Evolutionary conservation across 306 rosid genomes (phyloP), one percentile per base, ranked within the genome.

Genomic region (Oemleria cerasiformis): DNA sequence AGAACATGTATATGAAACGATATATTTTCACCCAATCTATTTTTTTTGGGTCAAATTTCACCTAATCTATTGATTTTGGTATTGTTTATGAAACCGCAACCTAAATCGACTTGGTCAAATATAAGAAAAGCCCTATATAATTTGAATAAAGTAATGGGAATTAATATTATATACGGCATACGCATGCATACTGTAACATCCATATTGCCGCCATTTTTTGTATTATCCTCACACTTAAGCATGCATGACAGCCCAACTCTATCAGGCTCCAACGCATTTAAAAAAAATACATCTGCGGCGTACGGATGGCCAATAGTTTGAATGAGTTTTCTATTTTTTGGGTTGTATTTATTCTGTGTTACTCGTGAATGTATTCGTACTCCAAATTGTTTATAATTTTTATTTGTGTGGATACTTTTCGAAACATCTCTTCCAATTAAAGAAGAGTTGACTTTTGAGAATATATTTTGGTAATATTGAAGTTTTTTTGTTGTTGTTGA

Each of bases 21-120:
- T 2, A 2, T 13, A 6, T 30, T 57, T 25, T 57, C 63, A 25
- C 63, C 62, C 12, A 12, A 7, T 13, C n/a, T 0, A 54, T 6
- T n/a, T 7, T 4, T 25, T 12, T 5, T 25, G 12, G 12, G 14
- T 0, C 4, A 13, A 57, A 25, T 9, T 9, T n/a, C 12, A 8
- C 21, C n/a, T 16, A 49, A 6, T 11, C 56, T 8, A 51, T 51
- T 17, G 7, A 50, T 47, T 47, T 47, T 47, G 30, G 30, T 25
- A 25, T 47, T 47, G 51, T 13, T 16, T 2, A 16, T 14, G n/a
- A 16, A 16, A 25, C 51, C n/a, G 6, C 17, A 47, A 17, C 59
- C 40, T 8, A 49, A 50, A 53, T 36, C 30, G 20, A 69, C 39
- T 68, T 39, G 73, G 73, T 68, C 63, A 39, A 40, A 7, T 25